Conservation (phyloP, 768 basidiomycete species). For the Phanerochaete sordida region DNA sequence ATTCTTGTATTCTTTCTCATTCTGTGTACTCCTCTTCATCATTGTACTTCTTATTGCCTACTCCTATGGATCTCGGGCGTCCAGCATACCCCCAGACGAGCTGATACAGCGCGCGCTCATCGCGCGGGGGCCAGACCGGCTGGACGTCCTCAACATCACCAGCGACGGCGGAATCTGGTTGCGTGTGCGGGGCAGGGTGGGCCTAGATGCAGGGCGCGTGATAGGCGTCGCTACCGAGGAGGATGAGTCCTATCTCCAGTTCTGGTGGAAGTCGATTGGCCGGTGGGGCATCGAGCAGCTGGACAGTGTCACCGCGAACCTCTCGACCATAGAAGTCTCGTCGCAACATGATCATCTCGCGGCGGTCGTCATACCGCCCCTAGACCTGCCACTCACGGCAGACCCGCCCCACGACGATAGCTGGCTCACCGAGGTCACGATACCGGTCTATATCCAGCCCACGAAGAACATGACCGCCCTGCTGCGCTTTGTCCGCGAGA, state of each 20-base stretch:
- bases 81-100: conserved; percentile 52
- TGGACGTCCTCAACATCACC: conserved; percentile 63
- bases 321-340: conserved; percentile 48
- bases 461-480: conserved; percentile 49
- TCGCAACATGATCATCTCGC: conserved; percentile 47
- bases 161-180: conserved; percentile 57
- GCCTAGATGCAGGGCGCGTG: conserved; percentile 63
- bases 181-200: conserved; percentile 51
- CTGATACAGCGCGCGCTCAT: conserved; percentile 53
- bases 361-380: conserved; percentile 40
- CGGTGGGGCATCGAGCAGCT: conserved; percentile 61
- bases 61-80: conserved; percentile 60
- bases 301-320: conserved; percentile 51
- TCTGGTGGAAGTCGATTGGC: conserved; percentile 63
- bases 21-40: conserved; percentile 45
- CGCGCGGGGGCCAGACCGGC: conserved; percentile 54
- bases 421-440: conserved; percentile 57
- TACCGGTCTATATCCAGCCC: conserved; percentile 49
- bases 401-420: conserved; percentile 47
- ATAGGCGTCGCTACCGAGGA: conserved; percentile 48
- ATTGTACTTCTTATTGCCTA: conserved; percentile 52
- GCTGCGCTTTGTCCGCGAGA: conserved; percentile 47
- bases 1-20: conserved; percentile 53
- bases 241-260: conserved; percentile 40
- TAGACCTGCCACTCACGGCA: conserved; percentile 55